phyloP scores from a whole-genome alignment of 257 asterid genomes.

The Solanum clarkiae region DNA sequence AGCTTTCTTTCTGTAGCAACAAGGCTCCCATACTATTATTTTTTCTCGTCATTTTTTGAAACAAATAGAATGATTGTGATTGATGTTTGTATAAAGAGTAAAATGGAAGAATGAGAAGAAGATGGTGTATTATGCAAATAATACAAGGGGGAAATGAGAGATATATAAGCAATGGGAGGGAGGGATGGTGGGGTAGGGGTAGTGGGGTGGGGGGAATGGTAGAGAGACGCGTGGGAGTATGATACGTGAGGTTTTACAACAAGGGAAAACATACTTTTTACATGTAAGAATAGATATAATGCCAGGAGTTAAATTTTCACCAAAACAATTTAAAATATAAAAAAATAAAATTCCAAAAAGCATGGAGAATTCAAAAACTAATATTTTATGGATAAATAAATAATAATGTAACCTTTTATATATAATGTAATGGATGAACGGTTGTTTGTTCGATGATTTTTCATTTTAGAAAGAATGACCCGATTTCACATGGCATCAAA shows the following conservation, averaged over 20 bases:
- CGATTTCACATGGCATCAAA: no score
- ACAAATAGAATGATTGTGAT: not conserved
- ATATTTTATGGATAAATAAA: not conserved
- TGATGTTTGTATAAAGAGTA: not conserved
- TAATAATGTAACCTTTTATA: not conserved
- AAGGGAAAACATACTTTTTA: not conserved
- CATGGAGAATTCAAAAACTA: no score
- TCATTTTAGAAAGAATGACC: no score
- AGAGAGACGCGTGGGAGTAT: slow-evolving; percentile 44
- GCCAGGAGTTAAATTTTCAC: no score
- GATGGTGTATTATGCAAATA: not conserved
- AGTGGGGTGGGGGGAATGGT: not conserved
- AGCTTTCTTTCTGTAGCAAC: slow-evolving; percentile 15
- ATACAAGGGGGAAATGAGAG: not conserved
- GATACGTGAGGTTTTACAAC: slow-evolving; percentile 32
- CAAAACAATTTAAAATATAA: no score
- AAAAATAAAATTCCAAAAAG: no score
- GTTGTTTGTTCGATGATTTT: no score
- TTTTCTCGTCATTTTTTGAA: slow-evolving; percentile 14
- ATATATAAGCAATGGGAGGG: slow-evolving; percentile 1
- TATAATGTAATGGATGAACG: not conserved
- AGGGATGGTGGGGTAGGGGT: not conserved
- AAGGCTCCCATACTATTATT: not conserved
- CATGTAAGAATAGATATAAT: not conserved
- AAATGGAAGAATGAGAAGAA: not conserved